Evolutionary conservation across 371 early-diverging fungal species (phyloP), one percentile per base, ranked within the genome.

Genomic region (Mucor sp.): DNA sequence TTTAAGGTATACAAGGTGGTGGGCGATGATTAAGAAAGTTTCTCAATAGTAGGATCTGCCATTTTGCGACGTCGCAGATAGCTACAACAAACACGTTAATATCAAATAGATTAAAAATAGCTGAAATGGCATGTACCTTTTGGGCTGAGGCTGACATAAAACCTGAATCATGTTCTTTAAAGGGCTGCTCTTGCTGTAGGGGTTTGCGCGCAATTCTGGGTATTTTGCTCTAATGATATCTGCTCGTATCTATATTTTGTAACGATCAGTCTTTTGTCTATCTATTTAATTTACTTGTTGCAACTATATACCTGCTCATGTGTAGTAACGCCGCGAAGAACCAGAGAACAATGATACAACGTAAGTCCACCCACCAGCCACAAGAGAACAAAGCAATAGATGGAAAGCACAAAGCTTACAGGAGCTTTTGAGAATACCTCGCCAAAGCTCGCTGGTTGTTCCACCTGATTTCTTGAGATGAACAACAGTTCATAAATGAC

Each of bases 251-350:
- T 64, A 71, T 14, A 71, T 14, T 19, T 35, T 12, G 12, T 35
- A 35, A 35, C 12, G 12, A 35, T 35, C 37, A 35, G 37, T 12
- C 3, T 35, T 12, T 35, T 12, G 33, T 9, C 33, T 39, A 76
- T 23, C 64, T 62, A 70, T 14, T 19, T 41, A 17, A 15, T 41
- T 39, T 12, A 14, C 1, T 15, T 41, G 17, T 2, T 41, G 17
- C 3, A 7, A 4, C 9, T 3, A 32, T 17, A 1, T 59, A 94
- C 87, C 77, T 94, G 90, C 74, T 97, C 97, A 74, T 95, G 94
- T 0, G 97, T 97, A 1, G 95, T 95, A 14, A 94, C 74, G 63
- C 93, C 93, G 35, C 82, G 80, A 19, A 86, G 74, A 4, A 88
- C 81, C 9, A 95, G 74, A 73, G 86, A 88, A 44, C 87, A 87